These are phyloP conservation scores for Stephania japonica DNA, from an alignment of 164 flowering plant species.

Conservation along the genomic window DNA sequence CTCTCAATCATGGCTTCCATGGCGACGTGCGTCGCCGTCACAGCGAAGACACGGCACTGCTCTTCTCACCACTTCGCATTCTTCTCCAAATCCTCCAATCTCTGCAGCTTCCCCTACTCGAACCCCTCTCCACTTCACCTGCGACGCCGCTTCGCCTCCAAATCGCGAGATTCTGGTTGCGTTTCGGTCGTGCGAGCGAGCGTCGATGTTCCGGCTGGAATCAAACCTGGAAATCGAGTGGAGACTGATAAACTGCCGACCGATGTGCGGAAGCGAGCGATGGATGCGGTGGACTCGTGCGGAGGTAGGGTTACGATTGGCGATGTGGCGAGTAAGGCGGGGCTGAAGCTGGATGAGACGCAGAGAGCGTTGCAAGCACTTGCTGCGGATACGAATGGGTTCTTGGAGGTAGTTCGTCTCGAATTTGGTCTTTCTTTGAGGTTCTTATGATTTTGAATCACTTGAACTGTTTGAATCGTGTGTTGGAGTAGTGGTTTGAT, in stretches of 20 bases:
- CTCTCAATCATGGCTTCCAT: slow-evolving; percentile 38
- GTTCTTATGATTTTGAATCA: not conserved
- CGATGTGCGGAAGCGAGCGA: slow-evolving; percentile 67
- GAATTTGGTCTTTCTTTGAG: not conserved
- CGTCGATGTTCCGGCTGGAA: slow-evolving; percentile 25
- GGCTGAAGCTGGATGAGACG: slow-evolving; percentile 68
- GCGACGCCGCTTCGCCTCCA: slow-evolving; percentile 12
- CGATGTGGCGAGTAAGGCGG: slow-evolving; percentile 77
- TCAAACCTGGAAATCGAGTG: slow-evolving; percentile 53
- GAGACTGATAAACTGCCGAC: slow-evolving; percentile 73
- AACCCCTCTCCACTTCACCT: slow-evolving; percentile 14
- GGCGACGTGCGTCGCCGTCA: slow-evolving; percentile 34
- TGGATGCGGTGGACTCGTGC: slow-evolving; percentile 77
- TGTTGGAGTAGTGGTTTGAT: not conserved
- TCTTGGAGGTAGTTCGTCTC: slow-evolving; percentile 59
- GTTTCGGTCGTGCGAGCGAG: slow-evolving; percentile 33
- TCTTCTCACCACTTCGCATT: not conserved
- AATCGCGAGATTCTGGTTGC: slow-evolving; percentile 14
- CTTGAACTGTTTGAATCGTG: not conserved
- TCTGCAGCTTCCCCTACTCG: slow-evolving; percentile 2
- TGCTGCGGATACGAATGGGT: slow-evolving; percentile 86
- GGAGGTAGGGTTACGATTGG: slow-evolving; percentile 89
- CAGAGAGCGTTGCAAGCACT: slow-evolving; percentile 89
- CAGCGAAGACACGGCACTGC: slow-evolving; percentile 21
- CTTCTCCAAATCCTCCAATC: slow-evolving; percentile 2